Evolutionary conservation across 2,329 filamentous ascomycete genomes (phyloP), one percentile per base, ranked within the genome.

Genomic region (Paecilomyces variotii): DNA sequence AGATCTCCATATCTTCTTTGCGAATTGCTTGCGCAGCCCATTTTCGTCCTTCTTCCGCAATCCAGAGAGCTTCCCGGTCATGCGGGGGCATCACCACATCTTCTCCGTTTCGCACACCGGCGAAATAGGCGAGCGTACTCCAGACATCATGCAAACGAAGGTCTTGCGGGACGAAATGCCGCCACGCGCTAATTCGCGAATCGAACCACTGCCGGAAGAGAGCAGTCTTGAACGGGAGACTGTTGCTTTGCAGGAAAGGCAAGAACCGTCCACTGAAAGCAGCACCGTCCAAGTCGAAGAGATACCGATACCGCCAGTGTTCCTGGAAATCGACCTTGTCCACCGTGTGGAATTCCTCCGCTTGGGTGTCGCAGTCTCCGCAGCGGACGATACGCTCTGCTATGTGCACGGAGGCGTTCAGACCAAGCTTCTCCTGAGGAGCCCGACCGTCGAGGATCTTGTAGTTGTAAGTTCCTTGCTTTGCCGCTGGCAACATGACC

Each of bases 141-240:
- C 89, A 90, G 49, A 94, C 74, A 0, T 83, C 88, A 60, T 91
- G 88, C 24, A 89, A 84, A 2, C 90, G 82, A 1, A 87, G 64
- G 68, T 94, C 90, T 14, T 92, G 74, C 7, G 90, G 90, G 1
- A 93, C 86, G 65, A 91, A 94, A 70, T 95, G 90, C 52, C 87
- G 76, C 90, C 90, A 95, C 0, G 90, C 84, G 59, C 80, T 82
- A 14, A 94, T 74, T 4, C 90, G 83, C 55, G 87, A 85, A 59
- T 89, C 87, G 72, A 87, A 90, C 90, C 90, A 95, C 68, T 90
- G 85, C 26, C 85, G 82, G 72, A 92, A 93, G 5, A 93, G 78
- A 0, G 85, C 85, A 0, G 75, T 83, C 63, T 90, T 80, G 68
- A 94, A 84, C 0, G 89, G 88, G 4, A 91, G 79, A 54, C 82